Evolutionary conservation across 2,329 filamentous ascomycete species (phyloP).

Genomic region (Apiospora aurea): DNA sequence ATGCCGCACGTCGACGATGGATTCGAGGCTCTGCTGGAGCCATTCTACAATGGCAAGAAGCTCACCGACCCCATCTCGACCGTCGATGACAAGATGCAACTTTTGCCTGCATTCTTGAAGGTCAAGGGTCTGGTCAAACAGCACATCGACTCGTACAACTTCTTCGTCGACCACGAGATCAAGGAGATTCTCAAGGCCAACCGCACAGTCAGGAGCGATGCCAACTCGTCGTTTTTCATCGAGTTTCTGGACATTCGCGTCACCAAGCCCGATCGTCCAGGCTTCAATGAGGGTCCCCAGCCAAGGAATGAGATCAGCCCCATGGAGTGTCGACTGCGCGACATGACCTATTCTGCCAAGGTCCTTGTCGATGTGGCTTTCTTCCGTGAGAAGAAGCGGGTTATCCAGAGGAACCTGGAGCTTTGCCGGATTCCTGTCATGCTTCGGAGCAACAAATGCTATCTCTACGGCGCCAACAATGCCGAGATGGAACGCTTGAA

Average conservation of each 20-base stretch:
- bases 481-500: slow-evolving; percentile 90
- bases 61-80: slow-evolving; percentile 70
- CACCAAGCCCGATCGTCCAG: slow-evolving; percentile 78
- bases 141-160: slow-evolving; percentile 98
- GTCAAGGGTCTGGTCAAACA: slow-evolving; percentile 97
- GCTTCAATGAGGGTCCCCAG: slow-evolving; percentile 71
- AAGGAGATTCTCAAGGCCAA: slow-evolving; percentile 97
- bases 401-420: slow-evolving; percentile 77
- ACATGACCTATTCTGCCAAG: slow-evolving; percentile 97
- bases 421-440: slow-evolving; percentile 96
- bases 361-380: slow-evolving; percentile 94
- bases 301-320: slow-evolving; percentile 75
- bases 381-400: slow-evolving; percentile 78
- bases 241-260: slow-evolving; percentile 93
- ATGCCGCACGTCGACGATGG: slow-evolving; percentile 59
- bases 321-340: slow-evolving; percentile 94
- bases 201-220: slow-evolving; percentile 86
- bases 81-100: slow-evolving; percentile 91
- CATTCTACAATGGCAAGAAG: slow-evolving; percentile 73
- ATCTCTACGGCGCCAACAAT: slow-evolving; percentile 83
- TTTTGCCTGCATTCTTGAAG: slow-evolving; percentile 96
- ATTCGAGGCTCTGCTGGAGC: slow-evolving; percentile 71
- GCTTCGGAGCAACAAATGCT: slow-evolving; percentile 94
- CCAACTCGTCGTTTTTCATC: slow-evolving; percentile 91
- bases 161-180: slow-evolving; percentile 94